A percentile compares a stretch with the other conserved stretches of the same genome.
These are phyloP conservation scores for Ophiostoma ulmi DNA, from an alignment of 2,329 filamentous ascomycete genomes.

Conservation along the genomic window DNA sequence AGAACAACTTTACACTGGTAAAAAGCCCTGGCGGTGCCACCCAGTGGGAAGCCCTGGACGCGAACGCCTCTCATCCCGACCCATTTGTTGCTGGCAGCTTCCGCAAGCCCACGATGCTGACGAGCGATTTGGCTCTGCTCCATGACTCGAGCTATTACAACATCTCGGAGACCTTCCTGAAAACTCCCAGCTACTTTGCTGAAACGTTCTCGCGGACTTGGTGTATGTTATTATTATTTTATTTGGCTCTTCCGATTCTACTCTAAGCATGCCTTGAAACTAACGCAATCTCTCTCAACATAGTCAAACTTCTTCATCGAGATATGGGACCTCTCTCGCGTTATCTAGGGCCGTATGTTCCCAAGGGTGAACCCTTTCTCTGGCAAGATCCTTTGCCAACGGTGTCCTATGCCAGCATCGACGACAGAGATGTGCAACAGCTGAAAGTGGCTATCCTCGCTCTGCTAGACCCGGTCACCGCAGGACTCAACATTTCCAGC, in stretches of 20 bases:
- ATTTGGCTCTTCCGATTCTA: background rate
- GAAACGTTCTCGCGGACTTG: slow-evolving; percentile 68
- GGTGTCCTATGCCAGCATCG: slow-evolving; percentile 52
- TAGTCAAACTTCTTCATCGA: slow-evolving; percentile 67
- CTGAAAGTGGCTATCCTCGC: slow-evolving; percentile 66
- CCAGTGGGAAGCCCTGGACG: slow-evolving; percentile 70
- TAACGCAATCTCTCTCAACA: background rate
- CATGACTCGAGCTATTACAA: slow-evolving; percentile 69
- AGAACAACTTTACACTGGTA: slow-evolving; percentile 70
- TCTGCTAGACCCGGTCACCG: slow-evolving; percentile 22
- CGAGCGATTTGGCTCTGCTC: slow-evolving; percentile 67
- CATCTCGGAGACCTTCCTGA: slow-evolving; percentile 65
- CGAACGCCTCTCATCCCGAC: slow-evolving; percentile 63
- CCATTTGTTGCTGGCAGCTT: slow-evolving; percentile 66
- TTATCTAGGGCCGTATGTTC: slow-evolving; percentile 70
- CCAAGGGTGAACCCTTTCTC: slow-evolving; percentile 55
- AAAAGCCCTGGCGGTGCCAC: slow-evolving; percentile 72
- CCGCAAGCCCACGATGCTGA: slow-evolving; percentile 71
- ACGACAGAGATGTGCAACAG: slow-evolving; percentile 56
- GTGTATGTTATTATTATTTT: slow-evolving; percentile 42
- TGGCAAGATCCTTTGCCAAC: slow-evolving; percentile 72
- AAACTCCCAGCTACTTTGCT: slow-evolving; percentile 62
- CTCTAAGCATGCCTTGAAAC: background rate
- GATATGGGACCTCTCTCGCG: slow-evolving; percentile 67
- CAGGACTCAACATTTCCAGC: slow-evolving; percentile 56